Base-by-base conservation (phyloP, 2,329 filamentous ascomycete genomes). In the Fusarium sp. region DNA sequence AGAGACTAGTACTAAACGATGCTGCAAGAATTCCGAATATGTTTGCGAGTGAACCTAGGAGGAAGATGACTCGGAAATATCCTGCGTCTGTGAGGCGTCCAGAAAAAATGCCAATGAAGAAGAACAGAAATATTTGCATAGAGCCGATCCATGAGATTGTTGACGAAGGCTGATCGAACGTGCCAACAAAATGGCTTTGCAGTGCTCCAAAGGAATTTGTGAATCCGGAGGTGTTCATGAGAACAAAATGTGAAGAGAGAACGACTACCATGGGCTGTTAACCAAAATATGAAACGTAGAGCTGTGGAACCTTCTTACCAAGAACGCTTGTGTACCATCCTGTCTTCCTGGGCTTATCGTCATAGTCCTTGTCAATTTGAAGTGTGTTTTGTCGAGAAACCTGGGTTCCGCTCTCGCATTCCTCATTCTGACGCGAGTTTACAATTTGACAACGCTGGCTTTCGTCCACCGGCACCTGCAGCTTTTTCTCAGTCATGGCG, bases 171-270 rank as follows among this genome's bases (percentile, higher is more conserved):
- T 57, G 14, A 6, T 36, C 15, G 4, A 57, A 28, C 5, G 6
- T 21, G 7, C 28, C 22, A 1, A 57, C 24, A 5, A 57, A 34
- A 31, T 60, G 11, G 9, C 28, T 60, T 28, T 60, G 42, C 1
- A 57, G 9, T 4, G 53, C 57, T 4, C 57, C 57, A 4, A 60
- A 57, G 1, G 36, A 60, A 9, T 57, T 57, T 14, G 33, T 42
- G 8, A 57, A 53, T 3, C 46, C 55, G 0, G 55, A 57, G 3
- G 46, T 57, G 22, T 57, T 53, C 36, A 57, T 44, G 2, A 53
- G 46, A 4, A 44, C 46, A 13, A 53, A 53, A 9, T 53, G 55
- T 0, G 38, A 42, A 1, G 46, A 53, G 1, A 53, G 39, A 13
- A 57, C n/a, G 7, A 57, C 55, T 57, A 36, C 10, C 10, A 11